Evolutionary conservation across 768 basidiomycete species (phyloP).

Genomic region (Suillus decipiens): DNA sequence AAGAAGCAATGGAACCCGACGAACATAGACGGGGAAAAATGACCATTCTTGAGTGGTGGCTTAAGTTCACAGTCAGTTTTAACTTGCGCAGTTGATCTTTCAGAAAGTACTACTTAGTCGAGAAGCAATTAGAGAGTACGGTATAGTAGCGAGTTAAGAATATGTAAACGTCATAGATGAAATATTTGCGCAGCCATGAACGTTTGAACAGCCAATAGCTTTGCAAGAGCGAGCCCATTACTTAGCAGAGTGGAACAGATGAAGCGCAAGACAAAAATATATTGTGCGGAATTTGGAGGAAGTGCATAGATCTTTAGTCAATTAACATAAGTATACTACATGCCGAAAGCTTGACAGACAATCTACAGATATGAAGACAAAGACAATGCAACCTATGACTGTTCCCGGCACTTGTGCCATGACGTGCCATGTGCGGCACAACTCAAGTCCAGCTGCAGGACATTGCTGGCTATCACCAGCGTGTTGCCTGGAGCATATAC

Average conservation of each 20-base stretch:
- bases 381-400: not conserved
- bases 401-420: not conserved
- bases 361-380: not conserved
- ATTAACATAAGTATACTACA: not conserved
- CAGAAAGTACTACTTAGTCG: no score
- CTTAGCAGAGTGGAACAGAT: not conserved
- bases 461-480: not conserved
- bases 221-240: not conserved
- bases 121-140: no score
- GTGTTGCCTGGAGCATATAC: not conserved
- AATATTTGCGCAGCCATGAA: not conserved
- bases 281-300: not conserved
- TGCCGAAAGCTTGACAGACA: no score
- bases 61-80: no score
- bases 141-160: no score
- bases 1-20: not conserved
- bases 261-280: not conserved
- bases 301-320: not conserved
- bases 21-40: no score
- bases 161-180: not conserved
- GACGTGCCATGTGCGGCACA: not conserved
- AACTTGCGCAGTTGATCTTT: no score
- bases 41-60: no score
- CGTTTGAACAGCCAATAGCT: no score
- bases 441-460: not conserved